A percentile compares a stretch with the other conserved stretches of the same genome.
Conservation (phyloP, 257 asterid genomes). For the Fraxinus pennsylvanica region DNA sequence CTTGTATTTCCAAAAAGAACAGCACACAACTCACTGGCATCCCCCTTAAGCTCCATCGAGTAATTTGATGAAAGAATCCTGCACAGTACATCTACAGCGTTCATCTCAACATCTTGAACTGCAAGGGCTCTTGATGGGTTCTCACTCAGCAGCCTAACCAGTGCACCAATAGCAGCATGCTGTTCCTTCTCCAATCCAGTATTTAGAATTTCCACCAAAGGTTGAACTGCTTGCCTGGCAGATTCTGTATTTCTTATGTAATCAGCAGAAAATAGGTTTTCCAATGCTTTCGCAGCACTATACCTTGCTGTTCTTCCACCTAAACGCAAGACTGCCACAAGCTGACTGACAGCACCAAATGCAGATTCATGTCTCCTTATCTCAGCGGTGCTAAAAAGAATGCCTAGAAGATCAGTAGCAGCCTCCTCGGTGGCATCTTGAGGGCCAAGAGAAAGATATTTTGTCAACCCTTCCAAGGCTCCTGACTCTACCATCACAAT, state of each 20-base stretch:
- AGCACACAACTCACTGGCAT: slow-evolving; percentile 86
- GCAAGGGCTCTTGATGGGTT: slow-evolving; percentile 92
- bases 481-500: slow-evolving; percentile 95
- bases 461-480: slow-evolving; percentile 91
- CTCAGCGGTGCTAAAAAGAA: slow-evolving; percentile 91
- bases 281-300: slow-evolving; percentile 98
- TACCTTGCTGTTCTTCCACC: slow-evolving; percentile 97
- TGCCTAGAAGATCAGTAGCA: slow-evolving; percentile 95
- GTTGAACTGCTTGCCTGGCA: slow-evolving; percentile 94
- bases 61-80: slow-evolving; percentile 77
- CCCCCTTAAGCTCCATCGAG: slow-evolving; percentile 94
- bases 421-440: slow-evolving; percentile 98
- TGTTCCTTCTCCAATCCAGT: slow-evolving; percentile 98
- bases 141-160: slow-evolving; percentile 80
- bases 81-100: slow-evolving; percentile 90
- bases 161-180: slow-evolving; percentile 97
- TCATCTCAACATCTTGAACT: slow-evolving; percentile 96
- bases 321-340: slow-evolving; percentile 90
- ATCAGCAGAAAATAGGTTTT: slow-evolving; percentile 90
- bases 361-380: slow-evolving; percentile 96
- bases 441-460: slow-evolving; percentile 90
- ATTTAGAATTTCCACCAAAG: slow-evolving; percentile 86
- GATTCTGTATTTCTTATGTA: slow-evolving; percentile 95
- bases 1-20: slow-evolving; percentile 90
- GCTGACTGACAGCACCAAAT: slow-evolving; percentile 93